Conservation (phyloP, 2,329 filamentous ascomycete genomes). For the Sporothrix euskadiensis region DNA sequence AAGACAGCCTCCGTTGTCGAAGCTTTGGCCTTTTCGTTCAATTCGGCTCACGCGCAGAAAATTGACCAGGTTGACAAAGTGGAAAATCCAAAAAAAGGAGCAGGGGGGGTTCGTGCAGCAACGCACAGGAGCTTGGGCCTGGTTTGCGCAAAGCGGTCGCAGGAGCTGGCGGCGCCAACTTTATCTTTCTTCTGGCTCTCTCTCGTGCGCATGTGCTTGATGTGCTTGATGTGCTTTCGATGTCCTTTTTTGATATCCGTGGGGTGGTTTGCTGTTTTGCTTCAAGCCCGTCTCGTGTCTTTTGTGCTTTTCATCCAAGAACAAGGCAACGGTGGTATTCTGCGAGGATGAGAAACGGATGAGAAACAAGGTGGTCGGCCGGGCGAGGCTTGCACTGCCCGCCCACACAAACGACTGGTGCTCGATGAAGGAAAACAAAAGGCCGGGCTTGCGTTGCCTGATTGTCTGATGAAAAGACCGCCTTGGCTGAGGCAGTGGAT, state of each 20-base stretch:
- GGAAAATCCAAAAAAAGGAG: background rate
- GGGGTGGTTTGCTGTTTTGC: background rate
- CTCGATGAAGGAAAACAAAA: background rate
- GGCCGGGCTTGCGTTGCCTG: conserved; percentile 14
- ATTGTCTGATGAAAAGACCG: conserved; percentile 7
- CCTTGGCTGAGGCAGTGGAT: conserved; percentile 21
- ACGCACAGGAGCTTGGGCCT: conserved; percentile 21
- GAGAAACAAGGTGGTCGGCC: background rate
- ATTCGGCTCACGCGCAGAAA: conserved; percentile 15
- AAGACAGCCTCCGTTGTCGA: conserved; percentile 18
- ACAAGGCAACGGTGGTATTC: conserved; percentile 7
- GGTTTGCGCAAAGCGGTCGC: conserved; percentile 3
- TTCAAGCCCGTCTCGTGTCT: background rate
- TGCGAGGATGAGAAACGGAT: background rate
- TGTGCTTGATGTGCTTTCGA: background rate
- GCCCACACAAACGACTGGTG: background rate
- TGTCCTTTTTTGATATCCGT: background rate
- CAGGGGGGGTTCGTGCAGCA: conserved; percentile 17
- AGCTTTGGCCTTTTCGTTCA: background rate
- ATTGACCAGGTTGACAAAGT: conserved; percentile 7
- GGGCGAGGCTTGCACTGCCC: conserved; percentile 6
- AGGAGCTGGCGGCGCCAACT: conserved; percentile 6
- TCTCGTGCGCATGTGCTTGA: background rate
- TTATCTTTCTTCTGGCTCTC: conserved; percentile 13
- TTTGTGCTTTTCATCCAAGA: background rate